phyloP scores from a whole-genome alignment of 768 basidiomycete species.

The Pleurotus citrinopileatus region DNA sequence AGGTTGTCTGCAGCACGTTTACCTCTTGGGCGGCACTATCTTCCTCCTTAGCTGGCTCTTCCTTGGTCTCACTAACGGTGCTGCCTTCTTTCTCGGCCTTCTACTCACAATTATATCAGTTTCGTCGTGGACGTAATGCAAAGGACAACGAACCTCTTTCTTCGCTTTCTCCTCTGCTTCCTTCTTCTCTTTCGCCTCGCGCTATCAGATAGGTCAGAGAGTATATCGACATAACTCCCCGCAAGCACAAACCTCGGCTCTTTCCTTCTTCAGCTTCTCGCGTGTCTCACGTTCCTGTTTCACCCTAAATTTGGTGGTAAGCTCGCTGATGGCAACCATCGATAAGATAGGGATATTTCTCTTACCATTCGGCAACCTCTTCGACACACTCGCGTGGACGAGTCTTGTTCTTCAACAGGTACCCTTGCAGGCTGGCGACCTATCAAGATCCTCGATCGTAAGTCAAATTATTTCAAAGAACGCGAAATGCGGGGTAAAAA shows the following conservation, averaged over 20 bases:
- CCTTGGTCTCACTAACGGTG: background rate
- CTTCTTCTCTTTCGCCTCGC: constrained; percentile 73
- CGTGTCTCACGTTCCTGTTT: constrained; percentile 79
- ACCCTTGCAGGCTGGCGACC: constrained; percentile 85
- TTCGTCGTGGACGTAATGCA: background rate
- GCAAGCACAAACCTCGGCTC: constrained; percentile 43
- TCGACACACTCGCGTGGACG: constrained; percentile 84
- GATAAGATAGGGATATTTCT: constrained; percentile 1
- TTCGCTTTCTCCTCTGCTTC: constrained; percentile 30
- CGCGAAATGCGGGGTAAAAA: background rate
- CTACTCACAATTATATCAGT: too few species aligned
- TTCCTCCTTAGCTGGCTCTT: constrained; percentile 19
- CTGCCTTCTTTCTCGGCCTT: constrained; percentile 7
- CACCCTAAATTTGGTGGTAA: constrained; percentile 32
- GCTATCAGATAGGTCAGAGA: constrained; percentile 38
- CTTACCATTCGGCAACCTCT: constrained; percentile 64
- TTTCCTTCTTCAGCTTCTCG: constrained; percentile 83
- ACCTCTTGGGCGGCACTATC: constrained; percentile 43
- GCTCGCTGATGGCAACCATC: background rate
- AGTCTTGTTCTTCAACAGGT: constrained; percentile 86
- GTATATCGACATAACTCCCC: constrained; percentile 11
- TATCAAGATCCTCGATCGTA: constrained; percentile 22
- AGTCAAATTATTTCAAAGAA: constrained; percentile 6
- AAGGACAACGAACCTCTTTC: constrained; percentile 15
- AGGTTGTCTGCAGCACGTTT: constrained; percentile 9